Evolutionary conservation across 345 rosid species (phyloP), one percentile per base, ranked within the genome.

Genomic region (Dipteronia dyeriana): DNA sequence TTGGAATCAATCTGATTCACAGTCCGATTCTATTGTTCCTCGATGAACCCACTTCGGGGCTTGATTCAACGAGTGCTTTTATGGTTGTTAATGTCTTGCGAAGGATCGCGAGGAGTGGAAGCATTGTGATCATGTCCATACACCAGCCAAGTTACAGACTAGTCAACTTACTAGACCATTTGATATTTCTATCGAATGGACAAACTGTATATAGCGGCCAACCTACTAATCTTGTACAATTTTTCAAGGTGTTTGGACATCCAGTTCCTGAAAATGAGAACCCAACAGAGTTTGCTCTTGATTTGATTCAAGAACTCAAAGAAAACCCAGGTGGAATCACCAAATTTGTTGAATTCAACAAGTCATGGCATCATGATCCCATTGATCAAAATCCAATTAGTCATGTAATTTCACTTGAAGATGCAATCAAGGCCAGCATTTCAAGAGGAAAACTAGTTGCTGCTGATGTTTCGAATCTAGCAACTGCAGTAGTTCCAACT

Each of bases 1-100:
- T 79, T 5, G 84, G 82, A 16, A 79, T 75, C 26, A 80, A 78
- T 19, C 77, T 83, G 59, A 81, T 79, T 39, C 84, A 82, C 17
- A 86, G 82, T 6, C 86, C 82, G 3, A 63, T 78, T 25, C 45
- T 78, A 14, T 79, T 82, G 51, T 71, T 82, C 73, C 79, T 82
- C 4, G 85, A 79, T 31, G 86, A 84, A 61, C 85, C 87, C 51
- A 84, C 85, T 3, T 84, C 85, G 0, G 87, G 87, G 0, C 87
- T 84, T 29, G 87, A 84, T 49, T 82, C 87, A 54, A 84, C 87
- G 0, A 84, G 85, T 13, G 85, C 85, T 31, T 82, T 76, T 23
- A 79, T 76, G 83, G 83, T 84, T 60, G 87, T 82, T 16, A 82
- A 84, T 20, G 85, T 82, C 22, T 47, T 84, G 76, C 83, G 75